These are phyloP conservation scores for Xylariomycetidae sp. DNA, from an alignment of 2,329 filamentous ascomycete genomes.

Conservation along the genomic window DNA sequence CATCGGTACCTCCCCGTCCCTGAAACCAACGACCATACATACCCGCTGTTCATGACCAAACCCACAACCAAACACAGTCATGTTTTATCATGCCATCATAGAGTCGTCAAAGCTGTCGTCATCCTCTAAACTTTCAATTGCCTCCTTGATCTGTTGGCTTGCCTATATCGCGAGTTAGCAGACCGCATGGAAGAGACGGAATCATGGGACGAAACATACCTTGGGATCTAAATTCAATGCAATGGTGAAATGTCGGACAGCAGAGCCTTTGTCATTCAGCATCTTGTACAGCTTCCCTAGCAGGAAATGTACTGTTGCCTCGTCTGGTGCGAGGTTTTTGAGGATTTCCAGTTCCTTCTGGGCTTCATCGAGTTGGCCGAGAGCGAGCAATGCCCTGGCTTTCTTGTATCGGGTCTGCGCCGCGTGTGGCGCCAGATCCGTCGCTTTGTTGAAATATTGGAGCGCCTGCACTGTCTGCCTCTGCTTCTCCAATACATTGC, in stretches of 20 bases:
- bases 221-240: constrained; percentile 95
- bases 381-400: constrained; percentile 76
- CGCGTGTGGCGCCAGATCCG: constrained; percentile 74
- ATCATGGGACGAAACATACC: constrained; percentile 50
- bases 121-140: constrained; percentile 86
- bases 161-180: constrained; percentile 56
- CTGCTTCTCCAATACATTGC: constrained; percentile 82
- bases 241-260: constrained; percentile 92
- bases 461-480: constrained; percentile 77
- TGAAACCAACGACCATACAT: constrained; percentile 12
- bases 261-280: constrained; percentile 67
- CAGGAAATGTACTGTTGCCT: constrained; percentile 93
- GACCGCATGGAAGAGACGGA: not conserved
- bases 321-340: constrained; percentile 87
- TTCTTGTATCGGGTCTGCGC: constrained; percentile 90
- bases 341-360: constrained; percentile 80
- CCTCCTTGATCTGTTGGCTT: constrained; percentile 90
- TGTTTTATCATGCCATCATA: constrained; percentile 58
- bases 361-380: constrained; percentile 67
- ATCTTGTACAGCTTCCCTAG: constrained; percentile 79
- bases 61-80: constrained; percentile 9
- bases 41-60: not conserved
- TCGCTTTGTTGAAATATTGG: constrained; percentile 75
- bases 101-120: constrained; percentile 67
- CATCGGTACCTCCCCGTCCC: too few species aligned